Conservation (phyloP, 345 rosid genomes). For the Salix exigua region DNA sequence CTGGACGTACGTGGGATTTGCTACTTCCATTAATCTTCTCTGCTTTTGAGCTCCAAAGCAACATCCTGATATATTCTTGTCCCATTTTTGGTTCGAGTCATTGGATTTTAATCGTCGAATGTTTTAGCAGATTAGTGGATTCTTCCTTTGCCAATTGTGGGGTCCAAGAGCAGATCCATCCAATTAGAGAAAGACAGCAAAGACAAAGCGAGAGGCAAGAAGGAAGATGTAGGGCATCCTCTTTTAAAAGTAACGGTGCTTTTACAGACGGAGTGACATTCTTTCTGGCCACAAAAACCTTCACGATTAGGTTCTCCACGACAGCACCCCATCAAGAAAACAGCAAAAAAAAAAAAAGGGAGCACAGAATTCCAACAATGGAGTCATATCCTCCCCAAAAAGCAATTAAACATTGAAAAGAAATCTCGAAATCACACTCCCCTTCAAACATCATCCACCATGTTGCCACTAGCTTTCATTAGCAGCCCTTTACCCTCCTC, state of each 20-base stretch:
- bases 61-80: background rate
- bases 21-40: background rate
- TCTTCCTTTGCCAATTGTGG: background rate
- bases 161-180: background rate
- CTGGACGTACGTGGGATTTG: background rate
- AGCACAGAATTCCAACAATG: background rate
- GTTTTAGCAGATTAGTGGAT: background rate
- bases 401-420: conserved; percentile 9
- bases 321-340: background rate
- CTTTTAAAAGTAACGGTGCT: background rate
- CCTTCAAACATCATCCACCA: background rate
- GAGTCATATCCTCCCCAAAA: conserved; percentile 12
- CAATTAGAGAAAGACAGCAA: background rate
- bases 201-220: background rate
- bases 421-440: background rate
- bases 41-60: background rate
- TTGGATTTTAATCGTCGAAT: background rate
- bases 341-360: background rate
- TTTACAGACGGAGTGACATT: conserved; percentile 11
- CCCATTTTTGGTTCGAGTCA: background rate
- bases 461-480: conserved; percentile 8
- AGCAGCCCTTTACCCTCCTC: conserved; percentile 17
- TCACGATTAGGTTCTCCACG: background rate
- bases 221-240: conserved; percentile 12
- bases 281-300: conserved; percentile 10